A percentile compares a stretch with the other conserved stretches of the same genome.
Conservation (phyloP, 306 rosid genomes). For the Inga oerstediana region DNA sequence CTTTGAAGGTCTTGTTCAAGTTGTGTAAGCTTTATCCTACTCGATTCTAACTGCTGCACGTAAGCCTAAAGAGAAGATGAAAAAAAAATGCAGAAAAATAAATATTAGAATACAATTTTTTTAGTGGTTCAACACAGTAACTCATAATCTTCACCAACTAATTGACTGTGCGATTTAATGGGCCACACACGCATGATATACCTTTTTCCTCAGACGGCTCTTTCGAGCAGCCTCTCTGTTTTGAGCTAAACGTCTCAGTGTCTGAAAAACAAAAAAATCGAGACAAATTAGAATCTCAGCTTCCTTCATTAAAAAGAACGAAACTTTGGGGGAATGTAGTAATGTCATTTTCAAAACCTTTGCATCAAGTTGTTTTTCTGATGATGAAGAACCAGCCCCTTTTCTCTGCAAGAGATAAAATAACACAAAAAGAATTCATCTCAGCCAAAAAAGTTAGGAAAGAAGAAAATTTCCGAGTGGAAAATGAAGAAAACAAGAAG, state of each 20-base stretch:
- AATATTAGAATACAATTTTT: not conserved
- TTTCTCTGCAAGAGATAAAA: constrained; percentile 64
- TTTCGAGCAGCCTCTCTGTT: constrained; percentile 97
- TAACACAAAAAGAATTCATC: not conserved
- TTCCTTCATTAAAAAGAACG: not conserved
- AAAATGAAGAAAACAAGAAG: not conserved
- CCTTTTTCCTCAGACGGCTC: constrained; percentile 95
- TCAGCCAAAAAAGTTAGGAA: not conserved
- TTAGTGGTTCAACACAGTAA: not conserved
- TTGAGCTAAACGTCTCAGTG: constrained; percentile 92
- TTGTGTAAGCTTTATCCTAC: constrained; percentile 81
- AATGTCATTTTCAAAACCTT: constrained; percentile 54
- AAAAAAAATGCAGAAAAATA: not conserved
- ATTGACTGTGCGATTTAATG: constrained; percentile 20
- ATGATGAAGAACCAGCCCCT: constrained; percentile 76
- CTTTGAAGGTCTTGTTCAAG: constrained; percentile 90
- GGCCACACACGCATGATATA: constrained; percentile 25
- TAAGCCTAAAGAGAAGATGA: constrained; percentile 59
- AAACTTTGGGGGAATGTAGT: not conserved
- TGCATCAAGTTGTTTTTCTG: constrained; percentile 83
- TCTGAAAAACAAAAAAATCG: constrained; percentile 44
- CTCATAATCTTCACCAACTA: not conserved
- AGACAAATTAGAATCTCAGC: constrained; percentile 8
- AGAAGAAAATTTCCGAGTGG: not conserved
- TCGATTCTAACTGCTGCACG: constrained; percentile 86